A percentile compares a stretch with the other conserved stretches of the same genome.
These are phyloP conservation scores for Acacia crassicarpa DNA, from an alignment of 306 rosid species.

Conservation along the genomic window DNA sequence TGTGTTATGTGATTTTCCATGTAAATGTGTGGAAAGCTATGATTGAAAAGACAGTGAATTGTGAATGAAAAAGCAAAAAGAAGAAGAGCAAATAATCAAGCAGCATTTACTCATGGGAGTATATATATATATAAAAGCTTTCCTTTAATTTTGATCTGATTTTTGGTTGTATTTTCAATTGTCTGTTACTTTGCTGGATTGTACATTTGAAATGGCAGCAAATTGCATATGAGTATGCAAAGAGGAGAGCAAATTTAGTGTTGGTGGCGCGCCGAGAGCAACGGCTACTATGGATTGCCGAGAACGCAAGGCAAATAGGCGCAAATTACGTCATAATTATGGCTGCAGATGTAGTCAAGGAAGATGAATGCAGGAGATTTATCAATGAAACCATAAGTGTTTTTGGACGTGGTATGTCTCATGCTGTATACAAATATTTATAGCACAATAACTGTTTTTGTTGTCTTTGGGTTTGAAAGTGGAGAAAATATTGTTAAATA, in stretches of 20 bases:
- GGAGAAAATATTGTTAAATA: not conserved
- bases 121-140: too few species aligned
- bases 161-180: too few species aligned
- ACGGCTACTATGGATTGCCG: conserved; percentile 60
- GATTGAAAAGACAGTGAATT: not conserved
- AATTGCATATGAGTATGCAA: conserved; percentile 90
- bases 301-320: conserved; percentile 69
- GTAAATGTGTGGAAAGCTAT: not conserved
- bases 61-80: not conserved
- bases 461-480: not conserved
- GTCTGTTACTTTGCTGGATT: not conserved
- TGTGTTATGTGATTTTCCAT: not conserved
- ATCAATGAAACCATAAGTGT: conserved; percentile 51
- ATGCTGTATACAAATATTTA: not conserved
- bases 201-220: conserved; percentile 43
- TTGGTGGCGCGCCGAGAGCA: conserved; percentile 80
- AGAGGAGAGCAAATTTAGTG: conserved; percentile 68
- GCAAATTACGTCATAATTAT: conserved; percentile 66
- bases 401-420: conserved; percentile 61
- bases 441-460: too few species aligned
- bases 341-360: conserved; percentile 92
- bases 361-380: conserved; percentile 82
- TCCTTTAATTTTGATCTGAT: too few species aligned
- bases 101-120: not conserved
- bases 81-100: not conserved